These are phyloP conservation scores for Scheffersomyces lignosus DNA, from an alignment of 805 yeast species.

Conservation along the genomic window DNA sequence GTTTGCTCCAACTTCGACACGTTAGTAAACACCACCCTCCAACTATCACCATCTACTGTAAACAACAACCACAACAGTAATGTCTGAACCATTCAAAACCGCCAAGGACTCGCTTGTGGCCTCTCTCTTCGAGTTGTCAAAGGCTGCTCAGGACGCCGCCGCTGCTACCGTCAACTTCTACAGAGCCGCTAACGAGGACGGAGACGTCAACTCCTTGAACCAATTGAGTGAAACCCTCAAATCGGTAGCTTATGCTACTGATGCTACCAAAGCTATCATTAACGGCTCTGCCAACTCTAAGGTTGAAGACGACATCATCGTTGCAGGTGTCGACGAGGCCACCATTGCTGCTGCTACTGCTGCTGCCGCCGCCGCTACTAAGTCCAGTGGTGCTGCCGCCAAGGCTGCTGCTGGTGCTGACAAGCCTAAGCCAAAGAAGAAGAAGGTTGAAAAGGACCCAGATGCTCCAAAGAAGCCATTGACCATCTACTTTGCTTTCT, in stretches of 20 bases:
- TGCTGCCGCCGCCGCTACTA: conserved; percentile 9
- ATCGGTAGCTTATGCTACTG: conserved; percentile 36
- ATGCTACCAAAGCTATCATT: conserved; percentile 6
- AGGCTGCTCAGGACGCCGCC: conserved; percentile 85
- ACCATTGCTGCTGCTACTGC: conserved; percentile 13
- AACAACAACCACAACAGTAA: conserved; percentile 2
- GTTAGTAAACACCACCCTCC: too few species aligned
- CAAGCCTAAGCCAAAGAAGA: conserved; percentile 51
- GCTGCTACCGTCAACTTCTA: conserved; percentile 76
- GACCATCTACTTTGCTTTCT: conserved; percentile 79
- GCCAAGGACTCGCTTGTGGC: conserved; percentile 54
- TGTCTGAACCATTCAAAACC: conserved; percentile 14
- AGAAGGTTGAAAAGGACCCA: conserved; percentile 66
- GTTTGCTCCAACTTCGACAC: too few species aligned
- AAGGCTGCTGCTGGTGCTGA: conserved; percentile 34
- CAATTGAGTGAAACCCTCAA: conserved; percentile 36
- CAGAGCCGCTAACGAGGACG: conserved; percentile 54
- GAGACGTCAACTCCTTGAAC: conserved; percentile 41
- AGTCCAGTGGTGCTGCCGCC: conserved; percentile 11
- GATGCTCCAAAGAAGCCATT: conserved; percentile 95
- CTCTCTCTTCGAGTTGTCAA: conserved; percentile 76
- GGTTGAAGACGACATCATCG: conserved; percentile 4
- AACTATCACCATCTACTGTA: conserved; percentile 2
- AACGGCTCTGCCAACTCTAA: conserved; percentile 1
- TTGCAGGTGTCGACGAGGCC: conserved; percentile 12